Conservation (phyloP, 2,329 filamentous ascomycete species). For the Septoria linicola region DNA sequence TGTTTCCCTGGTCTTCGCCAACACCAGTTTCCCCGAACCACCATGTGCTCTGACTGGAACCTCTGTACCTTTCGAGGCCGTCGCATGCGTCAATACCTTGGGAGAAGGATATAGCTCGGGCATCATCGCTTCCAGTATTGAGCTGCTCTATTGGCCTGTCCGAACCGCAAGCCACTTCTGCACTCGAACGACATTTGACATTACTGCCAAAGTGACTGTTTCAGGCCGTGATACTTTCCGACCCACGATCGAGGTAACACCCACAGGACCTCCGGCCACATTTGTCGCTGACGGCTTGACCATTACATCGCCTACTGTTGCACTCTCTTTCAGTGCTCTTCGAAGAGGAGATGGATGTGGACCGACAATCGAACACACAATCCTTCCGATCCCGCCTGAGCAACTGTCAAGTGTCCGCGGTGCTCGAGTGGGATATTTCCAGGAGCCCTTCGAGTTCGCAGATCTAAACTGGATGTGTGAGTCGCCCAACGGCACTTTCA, state of each 20-base stretch:
- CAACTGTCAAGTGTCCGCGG: slow-evolving; percentile 27
- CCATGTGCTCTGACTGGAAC: slow-evolving; percentile 20
- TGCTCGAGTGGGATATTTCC: slow-evolving; percentile 19
- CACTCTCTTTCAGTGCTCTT: slow-evolving; percentile 21
- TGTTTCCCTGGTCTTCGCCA: slow-evolving; percentile 8
- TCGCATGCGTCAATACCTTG: no score
- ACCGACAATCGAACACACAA: slow-evolving; percentile 24
- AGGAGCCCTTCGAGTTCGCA: slow-evolving; percentile 25
- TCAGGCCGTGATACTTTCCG: no score
- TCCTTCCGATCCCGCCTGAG: slow-evolving; percentile 24
- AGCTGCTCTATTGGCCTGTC: slow-evolving; percentile 30
- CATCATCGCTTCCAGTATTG: slow-evolving; percentile 16
- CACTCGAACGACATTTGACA: no score
- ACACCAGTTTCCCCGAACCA: slow-evolving; percentile 6
- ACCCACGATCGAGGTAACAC: no score
- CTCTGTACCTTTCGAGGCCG: slow-evolving; percentile 9
- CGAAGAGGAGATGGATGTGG: slow-evolving; percentile 27
- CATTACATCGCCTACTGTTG: slow-evolving; percentile 28
- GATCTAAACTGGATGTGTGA: slow-evolving; percentile 31
- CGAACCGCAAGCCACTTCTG: slow-evolving; percentile 7
- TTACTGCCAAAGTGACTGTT: no score
- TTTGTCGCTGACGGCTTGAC: slow-evolving; percentile 30
- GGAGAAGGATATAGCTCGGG: slow-evolving; percentile 7
- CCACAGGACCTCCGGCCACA: slow-evolving; percentile 20
- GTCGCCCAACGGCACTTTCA: slow-evolving; percentile 18